phyloP scores from a whole-genome alignment of 306 rosid species.

The Datisca glomerata region DNA sequence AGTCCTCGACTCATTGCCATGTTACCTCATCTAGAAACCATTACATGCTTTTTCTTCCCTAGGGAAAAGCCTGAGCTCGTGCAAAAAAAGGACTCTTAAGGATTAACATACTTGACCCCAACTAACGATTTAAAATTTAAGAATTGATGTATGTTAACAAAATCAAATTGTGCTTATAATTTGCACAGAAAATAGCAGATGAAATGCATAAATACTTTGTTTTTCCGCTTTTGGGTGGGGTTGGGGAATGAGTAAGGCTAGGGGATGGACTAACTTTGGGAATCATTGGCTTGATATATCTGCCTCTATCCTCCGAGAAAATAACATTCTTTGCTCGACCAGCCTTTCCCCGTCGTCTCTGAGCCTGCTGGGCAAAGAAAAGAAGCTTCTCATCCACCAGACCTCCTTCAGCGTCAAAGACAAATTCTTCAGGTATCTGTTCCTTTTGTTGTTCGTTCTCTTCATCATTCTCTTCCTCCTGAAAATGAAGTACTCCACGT shows the following conservation, averaged over 20 bases:
- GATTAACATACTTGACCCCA: too few relatives aligned
- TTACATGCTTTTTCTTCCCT: too few relatives aligned
- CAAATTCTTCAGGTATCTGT: constrained; percentile 83
- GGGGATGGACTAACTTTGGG: constrained; percentile 50
- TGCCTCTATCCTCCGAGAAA: constrained; percentile 96
- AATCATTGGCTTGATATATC: constrained; percentile 94
- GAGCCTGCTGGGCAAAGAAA: constrained; percentile 96
- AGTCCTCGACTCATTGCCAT: too few relatives aligned
- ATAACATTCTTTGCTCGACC: constrained; percentile 98
- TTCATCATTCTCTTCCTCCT: constrained; percentile 76
- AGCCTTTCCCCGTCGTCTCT: constrained; percentile 82
- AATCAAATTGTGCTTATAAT: constrained; percentile 2
- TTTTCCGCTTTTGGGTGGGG: constrained; percentile 8
- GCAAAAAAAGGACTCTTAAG: too few relatives aligned
- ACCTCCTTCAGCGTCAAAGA: constrained; percentile 97
- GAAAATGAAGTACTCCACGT: constrained; percentile 16
- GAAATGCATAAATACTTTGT: neutral
- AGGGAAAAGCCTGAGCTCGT: too few relatives aligned
- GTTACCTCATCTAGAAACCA: too few relatives aligned
- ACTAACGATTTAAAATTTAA: too few relatives aligned
- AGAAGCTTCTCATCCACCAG: constrained; percentile 96
- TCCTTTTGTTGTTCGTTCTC: constrained; percentile 79
- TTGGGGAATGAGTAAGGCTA: neutral
- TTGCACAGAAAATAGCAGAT: constrained; percentile 7
- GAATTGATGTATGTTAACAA: too few relatives aligned